Conservation (phyloP, 2,329 filamentous ascomycete species). For the Alternaria ethzedia region DNA sequence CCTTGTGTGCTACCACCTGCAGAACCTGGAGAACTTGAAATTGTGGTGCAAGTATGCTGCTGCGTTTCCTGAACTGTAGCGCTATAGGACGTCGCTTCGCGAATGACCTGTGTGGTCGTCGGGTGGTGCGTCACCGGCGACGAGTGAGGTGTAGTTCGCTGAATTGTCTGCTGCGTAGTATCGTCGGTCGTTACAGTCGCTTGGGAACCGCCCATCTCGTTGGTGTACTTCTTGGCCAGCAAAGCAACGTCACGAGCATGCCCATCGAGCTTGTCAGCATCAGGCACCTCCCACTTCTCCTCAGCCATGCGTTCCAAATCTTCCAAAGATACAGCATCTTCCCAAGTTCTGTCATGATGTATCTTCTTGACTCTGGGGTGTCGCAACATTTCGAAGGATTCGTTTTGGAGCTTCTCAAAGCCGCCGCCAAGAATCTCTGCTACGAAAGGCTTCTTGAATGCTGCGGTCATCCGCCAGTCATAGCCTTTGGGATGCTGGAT, state of each 20-base stretch:
- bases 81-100: background rate
- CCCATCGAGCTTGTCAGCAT: constrained; percentile 32
- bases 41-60: constrained; percentile 9
- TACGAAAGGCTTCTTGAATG: constrained; percentile 75
- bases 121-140: constrained; percentile 12
- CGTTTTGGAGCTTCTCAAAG: constrained; percentile 75
- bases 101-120: background rate
- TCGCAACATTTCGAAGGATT: constrained; percentile 73
- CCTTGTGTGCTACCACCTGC: constrained; percentile 27
- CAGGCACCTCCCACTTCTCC: constrained; percentile 53
- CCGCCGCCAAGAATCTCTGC: constrained; percentile 82
- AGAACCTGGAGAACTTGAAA: constrained; percentile 21
- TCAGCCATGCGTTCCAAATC: constrained; percentile 73
- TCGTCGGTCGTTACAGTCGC: constrained; percentile 19
- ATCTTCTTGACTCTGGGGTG: constrained; percentile 80
- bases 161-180: constrained; percentile 30
- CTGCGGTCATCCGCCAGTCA: constrained; percentile 49
- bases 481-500: constrained; percentile 25
- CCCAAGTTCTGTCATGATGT: constrained; percentile 74
- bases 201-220: constrained; percentile 24
- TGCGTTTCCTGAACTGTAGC: background rate
- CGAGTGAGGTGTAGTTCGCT: constrained; percentile 22
- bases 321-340: constrained; percentile 71
- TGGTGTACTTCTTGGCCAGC: constrained; percentile 27
- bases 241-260: constrained; percentile 41